Conservation (phyloP, 192 early-diverging fungal species). For the Spizellomyces punctatus region DNA sequence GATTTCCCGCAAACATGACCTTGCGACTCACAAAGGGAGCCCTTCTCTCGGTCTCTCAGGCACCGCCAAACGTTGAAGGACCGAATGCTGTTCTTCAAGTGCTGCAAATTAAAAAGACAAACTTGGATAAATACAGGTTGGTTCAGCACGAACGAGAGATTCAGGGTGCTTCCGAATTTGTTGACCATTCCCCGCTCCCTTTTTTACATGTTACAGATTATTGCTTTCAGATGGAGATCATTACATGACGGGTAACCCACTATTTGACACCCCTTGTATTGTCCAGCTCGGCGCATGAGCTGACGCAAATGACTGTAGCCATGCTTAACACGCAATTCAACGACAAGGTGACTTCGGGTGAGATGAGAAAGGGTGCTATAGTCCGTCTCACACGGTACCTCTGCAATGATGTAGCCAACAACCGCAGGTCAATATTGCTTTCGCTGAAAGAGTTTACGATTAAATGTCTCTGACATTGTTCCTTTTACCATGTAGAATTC, state of each 20-base stretch:
- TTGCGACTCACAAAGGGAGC: slow-evolving; percentile 11
- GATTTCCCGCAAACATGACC: background rate
- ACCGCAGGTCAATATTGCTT: slow-evolving; percentile 41
- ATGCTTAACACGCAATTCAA: slow-evolving; percentile 66
- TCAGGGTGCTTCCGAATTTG: slow-evolving; percentile 1
- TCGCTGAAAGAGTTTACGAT: background rate
- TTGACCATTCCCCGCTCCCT: background rate
- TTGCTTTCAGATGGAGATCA: slow-evolving; percentile 68
- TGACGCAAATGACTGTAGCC: slow-evolving; percentile 35
- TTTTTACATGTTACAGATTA: slow-evolving; percentile 37
- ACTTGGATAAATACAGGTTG: background rate
- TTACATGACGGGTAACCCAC: slow-evolving; percentile 64
- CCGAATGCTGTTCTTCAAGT: slow-evolving; percentile 43
- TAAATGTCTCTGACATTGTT: background rate
- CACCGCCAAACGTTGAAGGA: slow-evolving; percentile 2
- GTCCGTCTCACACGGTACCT: slow-evolving; percentile 51
- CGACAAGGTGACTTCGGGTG: slow-evolving; percentile 41
- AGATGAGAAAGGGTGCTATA: slow-evolving; percentile 54
- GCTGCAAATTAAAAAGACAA: slow-evolving; percentile 51
- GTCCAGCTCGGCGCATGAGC: background rate
- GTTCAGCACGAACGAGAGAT: background rate
- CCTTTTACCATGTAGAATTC: slow-evolving; percentile 33
- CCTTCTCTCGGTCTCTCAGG: slow-evolving; percentile 1
- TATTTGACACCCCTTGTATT: background rate
- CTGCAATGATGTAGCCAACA: slow-evolving; percentile 52